Base-by-base conservation (phyloP, 805 yeast species). In the Wickerhamiella azymoides region DNA sequence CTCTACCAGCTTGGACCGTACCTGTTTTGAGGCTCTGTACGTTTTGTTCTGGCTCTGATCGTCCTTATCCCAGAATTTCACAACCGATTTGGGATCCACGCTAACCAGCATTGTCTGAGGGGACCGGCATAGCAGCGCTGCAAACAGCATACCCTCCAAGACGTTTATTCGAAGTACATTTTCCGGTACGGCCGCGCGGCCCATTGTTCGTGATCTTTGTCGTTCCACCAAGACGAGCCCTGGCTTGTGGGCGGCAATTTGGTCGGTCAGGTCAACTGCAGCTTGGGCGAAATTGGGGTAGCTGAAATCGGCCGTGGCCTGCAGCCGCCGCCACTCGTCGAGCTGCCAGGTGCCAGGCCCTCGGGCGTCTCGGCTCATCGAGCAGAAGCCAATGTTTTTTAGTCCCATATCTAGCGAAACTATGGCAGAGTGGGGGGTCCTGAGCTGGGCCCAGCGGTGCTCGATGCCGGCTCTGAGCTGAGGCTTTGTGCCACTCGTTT, bases 171-270 rank as follows among this genome's bases (percentile, higher is more conserved):
- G 66, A 25, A 77, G 55, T 2, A 77, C 68, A 46, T 70, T 67
- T 46, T 76, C 79, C 5, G 73, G 61, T 1, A 78, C 69, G 14
- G 57, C 58, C 10, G 65, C 62, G 1, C 71, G 62, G 0, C 79
- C 72, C 50, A 60, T 60, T 0, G 75, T 66, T 42, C 83, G 63
- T 36, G 71, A 63, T 35, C 84, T 54, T 56, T 79, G 84, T 47
- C 76, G 55, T 53, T 79, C 84, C 2, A 78, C 60, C 10, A 77
- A 53, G 2, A 74, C 64, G 2, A 68, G 55, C 47, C 70, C 70
- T 0, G 76, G 71, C 0, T 49, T 26, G 1, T 21, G 21, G 27
- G n/a, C 26, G 8, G 40, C 10, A 2, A 52, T 33, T 32, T 32
- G 16, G 10, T 43, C 24, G 21, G 52, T 46, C 28, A 61, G 46